A percentile compares a stretch with the other conserved stretches of the same genome.
Evolutionary conservation across 495 filamentous ascomycete species (phyloP).

Genomic region (Aspergillus steynii): DNA sequence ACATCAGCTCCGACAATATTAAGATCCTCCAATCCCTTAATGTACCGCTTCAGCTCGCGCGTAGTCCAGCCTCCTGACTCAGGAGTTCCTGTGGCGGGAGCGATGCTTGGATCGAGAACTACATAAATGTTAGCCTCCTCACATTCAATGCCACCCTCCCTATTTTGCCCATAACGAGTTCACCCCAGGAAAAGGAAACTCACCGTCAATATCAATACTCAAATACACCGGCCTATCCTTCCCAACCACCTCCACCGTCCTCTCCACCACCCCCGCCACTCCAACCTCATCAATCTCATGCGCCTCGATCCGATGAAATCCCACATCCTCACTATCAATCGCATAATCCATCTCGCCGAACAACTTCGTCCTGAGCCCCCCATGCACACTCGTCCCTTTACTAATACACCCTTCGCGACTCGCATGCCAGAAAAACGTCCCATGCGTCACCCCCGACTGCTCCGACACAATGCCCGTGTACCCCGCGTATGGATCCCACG

Average conservation of each 20-base stretch:
- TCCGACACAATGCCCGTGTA: slow-evolving; percentile 27
- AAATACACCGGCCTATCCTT: slow-evolving; percentile 26
- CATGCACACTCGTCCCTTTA: slow-evolving; percentile 28
- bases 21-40: slow-evolving; percentile 27
- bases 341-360: slow-evolving; percentile 24
- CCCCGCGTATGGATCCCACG: slow-evolving; percentile 47
- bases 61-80: slow-evolving; percentile 35
- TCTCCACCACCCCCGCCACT: slow-evolving; percentile 20
- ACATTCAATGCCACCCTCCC: too few species aligned
- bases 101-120: slow-evolving; percentile 30
- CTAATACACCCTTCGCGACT: slow-evolving; percentile 24
- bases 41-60: slow-evolving; percentile 27
- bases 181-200: background rate
- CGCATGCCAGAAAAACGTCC: slow-evolving; percentile 36
- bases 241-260: slow-evolving; percentile 18
- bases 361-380: slow-evolving; percentile 26
- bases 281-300: slow-evolving; percentile 32
- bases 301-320: slow-evolving; percentile 23
- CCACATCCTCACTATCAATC: slow-evolving; percentile 24
- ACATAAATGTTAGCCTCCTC: too few species aligned
- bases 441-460: slow-evolving; percentile 33
- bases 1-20: slow-evolving; percentile 33
- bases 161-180: too few species aligned
- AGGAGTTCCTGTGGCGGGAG: slow-evolving; percentile 31
- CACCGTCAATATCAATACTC: slow-evolving; percentile 31